phyloP scores from a whole-genome alignment of 2,329 filamentous ascomycete genomes.

The Cephalotrichum gorgonifer region DNA sequence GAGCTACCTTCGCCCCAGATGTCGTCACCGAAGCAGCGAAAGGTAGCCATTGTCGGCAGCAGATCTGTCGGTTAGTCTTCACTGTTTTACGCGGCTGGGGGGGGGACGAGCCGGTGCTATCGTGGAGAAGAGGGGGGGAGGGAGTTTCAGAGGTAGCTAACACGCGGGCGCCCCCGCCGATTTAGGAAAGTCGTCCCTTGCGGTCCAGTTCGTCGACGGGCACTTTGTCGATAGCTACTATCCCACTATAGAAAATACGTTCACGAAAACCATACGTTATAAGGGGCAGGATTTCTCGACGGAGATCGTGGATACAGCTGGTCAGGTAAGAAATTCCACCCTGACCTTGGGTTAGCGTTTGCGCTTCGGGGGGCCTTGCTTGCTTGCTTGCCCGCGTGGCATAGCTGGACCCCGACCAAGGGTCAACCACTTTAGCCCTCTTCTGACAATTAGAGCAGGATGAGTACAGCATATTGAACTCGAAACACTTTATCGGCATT shows the following conservation, averaged over 20 bases:
- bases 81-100: neutral
- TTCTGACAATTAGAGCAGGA: conserved; percentile 45
- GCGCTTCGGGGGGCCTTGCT: too few relatives aligned
- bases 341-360: too few relatives aligned
- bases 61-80: conserved; percentile 55
- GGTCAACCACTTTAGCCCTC: too few relatives aligned
- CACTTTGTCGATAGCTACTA: conserved; percentile 99
- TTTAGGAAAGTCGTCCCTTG: conserved; percentile 90
- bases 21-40: conserved; percentile 74
- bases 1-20: conserved; percentile 29
- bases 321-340: conserved; percentile 55
- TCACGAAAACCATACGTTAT: conserved; percentile 88
- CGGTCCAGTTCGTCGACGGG: conserved; percentile 92
- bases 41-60: conserved; percentile 92
- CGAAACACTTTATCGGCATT: conserved; percentile 97
- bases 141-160: too few relatives aligned
- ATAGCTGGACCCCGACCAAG: too few relatives aligned
- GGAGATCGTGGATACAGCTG: conserved; percentile 96
- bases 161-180: too few relatives aligned
- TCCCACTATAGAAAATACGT: conserved; percentile 97
- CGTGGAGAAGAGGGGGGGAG: too few relatives aligned
- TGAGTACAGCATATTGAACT: conserved; percentile 97
- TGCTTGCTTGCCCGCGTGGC: too few relatives aligned
- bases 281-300: conserved; percentile 90
- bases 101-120: too few relatives aligned